These are phyloP conservation scores for Penicillium canariense DNA, from an alignment of 495 filamentous ascomycete genomes.

Conservation along the genomic window DNA sequence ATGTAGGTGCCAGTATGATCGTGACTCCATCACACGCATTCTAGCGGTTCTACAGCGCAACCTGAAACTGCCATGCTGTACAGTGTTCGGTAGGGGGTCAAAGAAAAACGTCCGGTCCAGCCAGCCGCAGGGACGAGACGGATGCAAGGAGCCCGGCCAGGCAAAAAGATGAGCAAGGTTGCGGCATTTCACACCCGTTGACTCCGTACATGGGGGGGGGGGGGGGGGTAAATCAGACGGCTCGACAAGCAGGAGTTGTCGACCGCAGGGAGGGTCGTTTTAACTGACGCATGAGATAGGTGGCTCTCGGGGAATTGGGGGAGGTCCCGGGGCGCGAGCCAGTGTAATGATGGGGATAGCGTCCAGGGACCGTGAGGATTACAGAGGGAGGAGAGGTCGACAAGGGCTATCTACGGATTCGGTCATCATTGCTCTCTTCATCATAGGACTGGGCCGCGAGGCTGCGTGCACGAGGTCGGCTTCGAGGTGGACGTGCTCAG, in stretches of 20 bases:
- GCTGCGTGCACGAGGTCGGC: neutral
- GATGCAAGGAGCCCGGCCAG: slow-evolving; percentile 28
- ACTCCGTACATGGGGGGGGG: neutral
- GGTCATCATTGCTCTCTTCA: no score
- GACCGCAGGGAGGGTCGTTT: no score
- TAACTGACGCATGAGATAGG: slow-evolving; percentile 24
- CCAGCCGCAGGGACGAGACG: slow-evolving; percentile 21
- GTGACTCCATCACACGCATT: neutral
- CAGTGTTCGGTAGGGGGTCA: neutral
- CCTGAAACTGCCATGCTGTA: neutral
- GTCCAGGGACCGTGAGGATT: neutral
- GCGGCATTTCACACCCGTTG: no score
- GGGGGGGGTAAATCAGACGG: neutral
- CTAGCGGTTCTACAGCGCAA: neutral
- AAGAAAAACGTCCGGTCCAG: neutral
- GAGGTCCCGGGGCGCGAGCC: slow-evolving; percentile 20
- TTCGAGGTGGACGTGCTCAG: neutral
- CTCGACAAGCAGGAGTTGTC: no score
- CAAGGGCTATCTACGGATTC: neutral
- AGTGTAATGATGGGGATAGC: slow-evolving; percentile 19
- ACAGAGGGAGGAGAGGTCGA: neutral
- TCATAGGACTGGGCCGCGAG: neutral
- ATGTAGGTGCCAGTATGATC: no score
- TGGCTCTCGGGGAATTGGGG: slow-evolving; percentile 1
- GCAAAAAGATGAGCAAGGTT: slow-evolving; percentile 12